Conservation (phyloP, 148 eudicot genomes). For the Vaccinium corymbosum region DNA sequence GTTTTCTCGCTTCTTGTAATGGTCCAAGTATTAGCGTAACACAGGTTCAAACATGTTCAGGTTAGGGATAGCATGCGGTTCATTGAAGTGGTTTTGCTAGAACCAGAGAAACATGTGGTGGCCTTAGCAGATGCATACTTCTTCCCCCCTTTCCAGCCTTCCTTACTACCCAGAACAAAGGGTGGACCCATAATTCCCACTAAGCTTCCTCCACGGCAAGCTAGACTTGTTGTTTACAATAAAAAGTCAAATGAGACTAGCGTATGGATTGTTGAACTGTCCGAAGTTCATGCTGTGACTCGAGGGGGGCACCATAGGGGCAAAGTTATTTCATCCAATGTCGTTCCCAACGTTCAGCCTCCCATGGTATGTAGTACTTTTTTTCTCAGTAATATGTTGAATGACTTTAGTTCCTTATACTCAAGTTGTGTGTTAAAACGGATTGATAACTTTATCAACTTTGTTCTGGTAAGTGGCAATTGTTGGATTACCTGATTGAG, state of each 20-base stretch:
- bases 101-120: slow-evolving; percentile 69
- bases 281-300: slow-evolving; percentile 77
- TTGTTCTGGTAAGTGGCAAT: not conserved
- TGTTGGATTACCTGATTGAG: slow-evolving; percentile 1
- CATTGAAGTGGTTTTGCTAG: slow-evolving; percentile 73
- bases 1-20: not conserved
- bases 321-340: slow-evolving; percentile 64
- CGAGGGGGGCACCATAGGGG: slow-evolving; percentile 91
- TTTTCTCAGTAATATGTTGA: not conserved
- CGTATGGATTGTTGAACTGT: slow-evolving; percentile 71
- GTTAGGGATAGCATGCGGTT: slow-evolving; percentile 86
- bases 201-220: slow-evolving; percentile 80
- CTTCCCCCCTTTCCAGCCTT: slow-evolving; percentile 83
- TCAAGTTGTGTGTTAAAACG: not conserved
- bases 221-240: slow-evolving; percentile 68
- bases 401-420: not conserved
- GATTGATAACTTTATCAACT: not conserved
- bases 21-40: not conserved
- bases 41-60: slow-evolving; percentile 22
- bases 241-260: slow-evolving; percentile 77
- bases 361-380: slow-evolving; percentile 56
- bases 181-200: slow-evolving; percentile 65
- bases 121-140: slow-evolving; percentile 92
- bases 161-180: slow-evolving; percentile 60
- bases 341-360: slow-evolving; percentile 80